Conservation (phyloP, 2,329 filamentous ascomycete genomes). For the Clarireedia paspali region DNA sequence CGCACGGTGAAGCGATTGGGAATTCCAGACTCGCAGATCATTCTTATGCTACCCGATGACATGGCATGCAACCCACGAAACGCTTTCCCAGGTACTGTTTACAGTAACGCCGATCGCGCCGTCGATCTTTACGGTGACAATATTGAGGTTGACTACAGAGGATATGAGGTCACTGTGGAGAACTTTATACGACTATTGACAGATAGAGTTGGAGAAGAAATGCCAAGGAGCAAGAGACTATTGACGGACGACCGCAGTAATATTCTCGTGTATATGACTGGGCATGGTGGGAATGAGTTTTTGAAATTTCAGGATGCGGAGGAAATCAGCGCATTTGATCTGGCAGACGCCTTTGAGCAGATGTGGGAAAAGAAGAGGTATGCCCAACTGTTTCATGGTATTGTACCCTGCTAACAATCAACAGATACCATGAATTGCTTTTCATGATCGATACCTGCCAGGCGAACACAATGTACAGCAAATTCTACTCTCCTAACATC, state of each 20-base stretch:
- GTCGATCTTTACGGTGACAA: constrained; percentile 97
- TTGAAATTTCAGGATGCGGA: constrained; percentile 97
- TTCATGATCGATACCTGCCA: constrained; percentile 99
- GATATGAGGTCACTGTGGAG: constrained; percentile 97
- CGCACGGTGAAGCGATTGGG: constrained; percentile 96
- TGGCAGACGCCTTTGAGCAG: constrained; percentile 95
- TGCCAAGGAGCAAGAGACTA: constrained; percentile 87
- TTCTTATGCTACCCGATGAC: constrained; percentile 99
- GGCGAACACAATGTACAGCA: constrained; percentile 98
- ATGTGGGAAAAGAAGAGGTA: constrained; percentile 99
- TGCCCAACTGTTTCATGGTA: neutral
- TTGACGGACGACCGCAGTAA: constrained; percentile 94
- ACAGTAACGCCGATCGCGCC: constrained; percentile 93
- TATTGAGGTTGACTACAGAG: constrained; percentile 96
- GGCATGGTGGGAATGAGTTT: constrained; percentile 95
- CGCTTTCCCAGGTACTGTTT: constrained; percentile 93
- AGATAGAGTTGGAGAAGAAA: constrained; percentile 88
- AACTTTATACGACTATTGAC: constrained; percentile 96
- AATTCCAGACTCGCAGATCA: constrained; percentile 97
- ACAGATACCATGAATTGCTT: constrained; percentile 86
- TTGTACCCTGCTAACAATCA: neutral
- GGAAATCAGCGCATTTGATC: constrained; percentile 91
- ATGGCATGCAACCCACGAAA: constrained; percentile 99
- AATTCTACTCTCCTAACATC: constrained; percentile 97
- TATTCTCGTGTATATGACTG: constrained; percentile 98